phyloP scores from a whole-genome alignment of 441 rosid genomes.

The Isatis lusitanica region DNA sequence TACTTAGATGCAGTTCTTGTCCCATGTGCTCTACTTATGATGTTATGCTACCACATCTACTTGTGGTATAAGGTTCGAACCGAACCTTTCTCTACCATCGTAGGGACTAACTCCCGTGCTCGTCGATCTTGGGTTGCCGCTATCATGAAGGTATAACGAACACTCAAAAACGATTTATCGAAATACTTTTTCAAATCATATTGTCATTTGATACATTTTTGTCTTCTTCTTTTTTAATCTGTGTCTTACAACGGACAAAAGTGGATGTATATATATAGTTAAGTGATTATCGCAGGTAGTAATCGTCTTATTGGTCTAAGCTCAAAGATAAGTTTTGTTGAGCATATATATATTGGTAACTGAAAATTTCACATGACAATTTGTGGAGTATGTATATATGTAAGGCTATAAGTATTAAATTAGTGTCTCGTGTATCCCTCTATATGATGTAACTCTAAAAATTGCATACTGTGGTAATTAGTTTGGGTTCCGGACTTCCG shows the following conservation, averaged over 20 bases:
- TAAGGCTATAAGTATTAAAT: too few species aligned
- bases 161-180: neutral
- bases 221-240: neutral
- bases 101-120: conserved; percentile 68
- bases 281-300: neutral
- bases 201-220: neutral
- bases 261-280: neutral
- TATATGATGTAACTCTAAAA: too few species aligned
- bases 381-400: too few species aligned
- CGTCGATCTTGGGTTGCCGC: conserved; percentile 78
- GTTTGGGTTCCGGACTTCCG: neutral
- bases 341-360: neutral
- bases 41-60: conserved; percentile 57
- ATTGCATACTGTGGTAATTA: neutral
- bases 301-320: neutral
- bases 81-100: conserved; percentile 71
- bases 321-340: neutral
- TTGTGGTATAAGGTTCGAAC: conserved; percentile 77
- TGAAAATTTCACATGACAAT: neutral
- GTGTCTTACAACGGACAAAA: neutral
- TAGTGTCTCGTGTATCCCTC: too few species aligned
- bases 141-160: conserved; percentile 67
- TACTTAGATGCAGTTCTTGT: conserved; percentile 74
- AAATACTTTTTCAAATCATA: neutral
- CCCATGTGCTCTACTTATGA: conserved; percentile 56